phyloP scores from a whole-genome alignment of 2,329 filamentous ascomycete species.

The Niveomyces coronatus region DNA sequence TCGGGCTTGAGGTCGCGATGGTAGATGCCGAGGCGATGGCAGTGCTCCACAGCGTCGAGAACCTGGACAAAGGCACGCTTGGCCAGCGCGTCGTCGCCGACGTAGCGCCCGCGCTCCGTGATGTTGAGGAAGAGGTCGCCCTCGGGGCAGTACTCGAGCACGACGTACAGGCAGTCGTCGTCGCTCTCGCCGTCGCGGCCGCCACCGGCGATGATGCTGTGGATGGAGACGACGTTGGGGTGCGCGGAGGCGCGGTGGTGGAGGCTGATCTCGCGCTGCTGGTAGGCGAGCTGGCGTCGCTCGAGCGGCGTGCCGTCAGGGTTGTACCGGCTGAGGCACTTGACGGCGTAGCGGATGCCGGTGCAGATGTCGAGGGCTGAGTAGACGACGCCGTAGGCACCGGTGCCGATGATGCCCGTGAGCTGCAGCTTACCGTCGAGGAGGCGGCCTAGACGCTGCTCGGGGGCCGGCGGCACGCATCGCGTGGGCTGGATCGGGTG shows the following conservation, averaged over 20 bases:
- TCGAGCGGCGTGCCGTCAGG: conserved; percentile 61
- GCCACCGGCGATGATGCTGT: conserved; percentile 94
- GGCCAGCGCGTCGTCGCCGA: conserved; percentile 82
- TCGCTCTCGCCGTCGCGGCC: too few relatives aligned
- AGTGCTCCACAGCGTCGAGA: conserved; percentile 90
- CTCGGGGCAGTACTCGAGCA: conserved; percentile 94
- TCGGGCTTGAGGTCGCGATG: conserved; percentile 97
- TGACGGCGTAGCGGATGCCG: conserved; percentile 80
- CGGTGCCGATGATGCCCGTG: conserved; percentile 77
- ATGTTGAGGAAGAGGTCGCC: conserved; percentile 97
- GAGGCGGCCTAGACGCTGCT: conserved; percentile 77
- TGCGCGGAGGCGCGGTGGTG: conserved; percentile 85
- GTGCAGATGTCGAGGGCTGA: conserved; percentile 75
- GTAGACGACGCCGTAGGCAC: conserved; percentile 96
- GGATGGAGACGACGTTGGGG: conserved; percentile 84
- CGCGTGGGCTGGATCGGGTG: conserved; percentile 31
- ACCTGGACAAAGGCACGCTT: conserved; percentile 88
- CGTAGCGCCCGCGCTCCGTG: conserved; percentile 86
- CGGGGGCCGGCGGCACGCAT: conserved; percentile 54
- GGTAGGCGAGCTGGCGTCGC: conserved; percentile 76
- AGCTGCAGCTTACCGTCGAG: conserved; percentile 77
- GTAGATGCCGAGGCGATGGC: conserved; percentile 88
- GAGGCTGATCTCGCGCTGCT: conserved; percentile 83
- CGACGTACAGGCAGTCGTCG: conserved; percentile 86
- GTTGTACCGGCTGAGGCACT: conserved; percentile 90